A percentile compares a stretch with the other conserved stretches of the same genome.
phyloP scores from a whole-genome alignment of 2,329 filamentous ascomycete species.

The Ophiostoma himal-ulmi region DNA sequence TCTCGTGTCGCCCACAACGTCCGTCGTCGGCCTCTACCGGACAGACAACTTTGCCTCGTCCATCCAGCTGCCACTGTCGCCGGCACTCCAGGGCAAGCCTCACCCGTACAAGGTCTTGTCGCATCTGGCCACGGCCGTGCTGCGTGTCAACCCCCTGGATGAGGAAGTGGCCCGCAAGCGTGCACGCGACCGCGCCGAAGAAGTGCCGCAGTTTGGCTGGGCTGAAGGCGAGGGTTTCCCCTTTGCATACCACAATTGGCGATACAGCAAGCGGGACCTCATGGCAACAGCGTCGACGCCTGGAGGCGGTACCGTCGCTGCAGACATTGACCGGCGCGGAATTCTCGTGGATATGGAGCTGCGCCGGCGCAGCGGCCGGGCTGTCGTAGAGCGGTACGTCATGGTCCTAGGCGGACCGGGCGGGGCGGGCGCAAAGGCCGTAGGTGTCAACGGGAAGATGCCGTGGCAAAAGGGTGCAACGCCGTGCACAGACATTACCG shows the following conservation, averaged over 20 bases:
- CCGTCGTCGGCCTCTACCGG: constrained; percentile 77
- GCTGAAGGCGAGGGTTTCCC: constrained; percentile 75
- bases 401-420: constrained; percentile 33
- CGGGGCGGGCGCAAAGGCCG: background rate
- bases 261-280: constrained; percentile 17
- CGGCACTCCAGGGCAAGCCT: constrained; percentile 54
- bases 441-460: background rate
- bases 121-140: constrained; percentile 83
- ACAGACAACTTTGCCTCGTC: constrained; percentile 44
- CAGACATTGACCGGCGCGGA: constrained; percentile 36
- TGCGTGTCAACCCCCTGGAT: constrained; percentile 65
- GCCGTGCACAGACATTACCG: constrained; percentile 37
- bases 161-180: constrained; percentile 69
- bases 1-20: constrained; percentile 59
- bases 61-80: background rate
- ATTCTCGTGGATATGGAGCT: constrained; percentile 82
- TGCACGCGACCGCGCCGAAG: constrained; percentile 69
- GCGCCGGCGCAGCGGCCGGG: constrained; percentile 72
- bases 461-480: constrained; percentile 20
- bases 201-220: constrained; percentile 73
- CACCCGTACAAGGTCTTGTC: constrained; percentile 64
- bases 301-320: background rate
- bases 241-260: constrained; percentile 53
- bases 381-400: constrained; percentile 63
- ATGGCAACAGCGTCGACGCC: constrained; percentile 29